Conservation (phyloP, 164 flowering plant species). For the Vitis cinerea region DNA sequence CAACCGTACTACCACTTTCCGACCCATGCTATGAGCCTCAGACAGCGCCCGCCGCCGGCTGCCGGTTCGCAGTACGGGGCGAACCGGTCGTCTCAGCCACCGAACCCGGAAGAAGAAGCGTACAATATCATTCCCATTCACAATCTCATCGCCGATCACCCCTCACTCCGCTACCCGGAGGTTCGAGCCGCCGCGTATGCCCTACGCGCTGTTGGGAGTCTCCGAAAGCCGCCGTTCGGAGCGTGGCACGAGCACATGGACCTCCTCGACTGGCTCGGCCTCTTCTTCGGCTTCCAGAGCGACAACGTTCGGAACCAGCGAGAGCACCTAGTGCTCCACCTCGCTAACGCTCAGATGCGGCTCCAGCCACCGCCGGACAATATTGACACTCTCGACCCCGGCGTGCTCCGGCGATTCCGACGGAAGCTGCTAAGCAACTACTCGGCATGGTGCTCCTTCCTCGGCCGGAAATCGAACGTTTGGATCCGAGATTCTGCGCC, state of each 20-base stretch:
- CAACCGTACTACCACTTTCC: background rate
- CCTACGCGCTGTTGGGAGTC: constrained; percentile 53
- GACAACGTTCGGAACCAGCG: constrained; percentile 65
- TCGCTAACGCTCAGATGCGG: constrained; percentile 77
- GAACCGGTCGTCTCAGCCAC: background rate
- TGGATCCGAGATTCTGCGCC: constrained; percentile 48
- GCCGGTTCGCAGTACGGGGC: background rate
- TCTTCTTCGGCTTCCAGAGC: constrained; percentile 62
- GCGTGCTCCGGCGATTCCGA: constrained; percentile 53
- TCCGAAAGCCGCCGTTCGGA: constrained; percentile 45
- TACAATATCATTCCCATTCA: constrained; percentile 72
- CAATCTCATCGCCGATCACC: constrained; percentile 71
- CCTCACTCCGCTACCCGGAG: constrained; percentile 70
- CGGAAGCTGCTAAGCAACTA: constrained; percentile 46
- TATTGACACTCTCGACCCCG: constrained; percentile 50
- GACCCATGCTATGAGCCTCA: constrained; percentile 16
- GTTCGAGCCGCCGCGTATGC: constrained; percentile 69
- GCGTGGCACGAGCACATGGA: constrained; percentile 47
- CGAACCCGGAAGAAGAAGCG: constrained; percentile 19
- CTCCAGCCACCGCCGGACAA: constrained; percentile 62
- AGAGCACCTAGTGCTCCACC: constrained; percentile 69
- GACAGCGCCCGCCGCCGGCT: constrained; percentile 11
- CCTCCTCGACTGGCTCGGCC: constrained; percentile 68
- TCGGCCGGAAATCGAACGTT: constrained; percentile 49
- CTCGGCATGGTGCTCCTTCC: constrained; percentile 54